Evolutionary conservation across 352 stramenopile species (phyloP).

Genomic region (Phytopythium delawarense): DNA sequence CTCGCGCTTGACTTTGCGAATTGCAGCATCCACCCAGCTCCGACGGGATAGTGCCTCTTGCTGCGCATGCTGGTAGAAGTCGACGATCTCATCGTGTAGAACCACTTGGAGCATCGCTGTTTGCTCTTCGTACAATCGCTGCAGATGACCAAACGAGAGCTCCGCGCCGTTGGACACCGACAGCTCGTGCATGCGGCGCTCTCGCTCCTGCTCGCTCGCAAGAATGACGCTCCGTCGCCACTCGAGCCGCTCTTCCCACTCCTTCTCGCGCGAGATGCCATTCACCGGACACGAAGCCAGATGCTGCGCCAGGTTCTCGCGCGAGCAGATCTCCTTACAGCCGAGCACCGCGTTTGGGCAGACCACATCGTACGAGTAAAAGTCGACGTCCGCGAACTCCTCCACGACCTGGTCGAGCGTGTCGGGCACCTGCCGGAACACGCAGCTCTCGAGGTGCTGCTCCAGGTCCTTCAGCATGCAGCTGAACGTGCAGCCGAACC

Average conservation of each 20-base stretch:
- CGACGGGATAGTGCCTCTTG: slow-evolving; percentile 28
- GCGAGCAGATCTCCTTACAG: slow-evolving; percentile 73
- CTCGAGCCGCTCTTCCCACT: slow-evolving; percentile 72
- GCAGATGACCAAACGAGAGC: slow-evolving; percentile 63
- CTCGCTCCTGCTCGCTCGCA: slow-evolving; percentile 70
- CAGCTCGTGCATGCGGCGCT: slow-evolving; percentile 60
- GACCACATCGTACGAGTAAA: slow-evolving; percentile 82
- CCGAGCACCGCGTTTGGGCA: slow-evolving; percentile 80
- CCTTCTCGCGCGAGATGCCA: slow-evolving; percentile 68
- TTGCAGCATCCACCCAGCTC: slow-evolving; percentile 45
- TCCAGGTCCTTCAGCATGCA: slow-evolving; percentile 83
- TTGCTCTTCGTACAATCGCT: slow-evolving; percentile 80
- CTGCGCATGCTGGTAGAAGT: slow-evolving; percentile 48
- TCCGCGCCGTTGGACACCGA: slow-evolving; percentile 13
- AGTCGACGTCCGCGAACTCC: slow-evolving; percentile 43
- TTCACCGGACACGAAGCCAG: slow-evolving; percentile 61
- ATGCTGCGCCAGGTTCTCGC: slow-evolving; percentile 65
- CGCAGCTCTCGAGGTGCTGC: slow-evolving; percentile 56
- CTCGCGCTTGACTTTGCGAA: slow-evolving; percentile 37
- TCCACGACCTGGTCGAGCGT: slow-evolving; percentile 62
- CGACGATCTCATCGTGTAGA: slow-evolving; percentile 72
- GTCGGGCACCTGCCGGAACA: slow-evolving; percentile 75
- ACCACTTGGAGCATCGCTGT: slow-evolving; percentile 73
- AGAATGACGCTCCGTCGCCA: slow-evolving; percentile 60
- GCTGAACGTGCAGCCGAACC: slow-evolving; percentile 83